A percentile compares a stretch with the other conserved stretches of the same genome.
Evolutionary conservation across 2,329 filamentous ascomycete genomes (phyloP).

Genomic region (Sporothrix mexicana): DNA sequence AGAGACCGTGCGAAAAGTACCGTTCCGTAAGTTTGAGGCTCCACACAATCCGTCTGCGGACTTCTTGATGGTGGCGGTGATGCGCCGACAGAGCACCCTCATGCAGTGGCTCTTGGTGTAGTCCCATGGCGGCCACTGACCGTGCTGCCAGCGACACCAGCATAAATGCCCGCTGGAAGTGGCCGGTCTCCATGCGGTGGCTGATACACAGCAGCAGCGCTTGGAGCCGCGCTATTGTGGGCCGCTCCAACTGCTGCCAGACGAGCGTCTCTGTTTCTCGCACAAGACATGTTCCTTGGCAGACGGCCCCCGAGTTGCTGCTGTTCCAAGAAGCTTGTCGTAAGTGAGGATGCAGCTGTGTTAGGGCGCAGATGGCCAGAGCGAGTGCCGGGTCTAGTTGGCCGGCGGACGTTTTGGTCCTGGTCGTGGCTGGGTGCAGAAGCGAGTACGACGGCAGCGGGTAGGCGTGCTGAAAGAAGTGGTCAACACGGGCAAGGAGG

Average conservation of each 20-base stretch:
- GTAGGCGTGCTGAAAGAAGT: slow-evolving; percentile 2
- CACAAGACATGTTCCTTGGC: not conserved
- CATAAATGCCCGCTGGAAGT: slow-evolving; percentile 10
- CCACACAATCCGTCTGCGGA: slow-evolving; percentile 5
- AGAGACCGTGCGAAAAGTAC: slow-evolving; percentile 7
- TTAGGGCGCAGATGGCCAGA: not conserved
- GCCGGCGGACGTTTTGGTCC: not conserved
- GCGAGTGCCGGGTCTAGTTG: not conserved
- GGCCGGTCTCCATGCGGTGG: slow-evolving; percentile 14
- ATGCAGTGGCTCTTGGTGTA: not conserved
- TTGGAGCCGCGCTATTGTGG: not conserved
- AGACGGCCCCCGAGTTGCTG: not conserved
- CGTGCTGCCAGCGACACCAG: slow-evolving; percentile 5
- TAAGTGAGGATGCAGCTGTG: not conserved
- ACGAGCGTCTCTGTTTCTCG: not conserved
- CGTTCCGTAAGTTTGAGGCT: slow-evolving; percentile 5
- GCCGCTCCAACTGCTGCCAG: slow-evolving; percentile 2
- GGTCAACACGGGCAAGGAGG: not conserved
- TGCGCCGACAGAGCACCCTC: too few species aligned
- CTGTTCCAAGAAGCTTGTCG: too few species aligned
- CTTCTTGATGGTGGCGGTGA: not conserved
- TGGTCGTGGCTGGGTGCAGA: not conserved
- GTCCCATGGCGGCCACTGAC: not conserved
- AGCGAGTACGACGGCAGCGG: slow-evolving; percentile 5
- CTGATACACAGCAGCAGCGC: slow-evolving; percentile 11